Evolutionary conservation across 1,139 yeast genomes (phyloP), one percentile per base, ranked within the genome.

Genomic region (Yamadazyma mexicana): DNA sequence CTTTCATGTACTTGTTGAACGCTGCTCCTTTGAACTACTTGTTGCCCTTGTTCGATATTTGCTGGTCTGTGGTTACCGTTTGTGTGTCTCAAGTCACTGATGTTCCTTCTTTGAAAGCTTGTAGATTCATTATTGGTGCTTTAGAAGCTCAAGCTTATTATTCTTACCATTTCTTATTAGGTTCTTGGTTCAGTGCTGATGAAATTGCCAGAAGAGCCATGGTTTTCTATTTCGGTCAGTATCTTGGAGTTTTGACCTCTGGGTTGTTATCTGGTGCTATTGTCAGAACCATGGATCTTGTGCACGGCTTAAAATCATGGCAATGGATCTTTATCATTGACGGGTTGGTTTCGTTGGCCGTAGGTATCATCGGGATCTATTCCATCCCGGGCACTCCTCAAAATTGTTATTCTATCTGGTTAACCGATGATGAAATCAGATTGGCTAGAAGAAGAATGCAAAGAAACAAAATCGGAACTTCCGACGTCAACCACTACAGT

Each of bases 291-390:
- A 58, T 83, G 50, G 63, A 69, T 40, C 79, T 78, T 23, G 58
- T 56, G 5, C 58, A 59, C 40, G 83, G 86, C 1, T 61, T 78
- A 25, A 70, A 62, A 25, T 80, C 86, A 10, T 83, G 89, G 89
- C 73, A 81, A 61, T 83, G 89, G 88, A 77, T 81, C 61, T 83
- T 80, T 54, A 74, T 84, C 43, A 72, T 83, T 46, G 88, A 83
- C 57, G 85, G 83, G 7, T 58, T 79, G 34, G 67, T 82, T 30
- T 77, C 88, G 2, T 52, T 82, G 24, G 75, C 66, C 2, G 78
- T 84, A 39, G 88, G 85, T 11, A 20, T 83, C 17, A 59, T 79
- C 44, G 91, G 89, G 0, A 70, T 80, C 49, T 75, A 77, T 51
- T 50, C 73, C 49, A 65, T 83, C 47, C 92, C 92, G 2, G 91